Conservation (phyloP, 2,329 filamentous ascomycete species). For the Fusarium udum region DNA sequence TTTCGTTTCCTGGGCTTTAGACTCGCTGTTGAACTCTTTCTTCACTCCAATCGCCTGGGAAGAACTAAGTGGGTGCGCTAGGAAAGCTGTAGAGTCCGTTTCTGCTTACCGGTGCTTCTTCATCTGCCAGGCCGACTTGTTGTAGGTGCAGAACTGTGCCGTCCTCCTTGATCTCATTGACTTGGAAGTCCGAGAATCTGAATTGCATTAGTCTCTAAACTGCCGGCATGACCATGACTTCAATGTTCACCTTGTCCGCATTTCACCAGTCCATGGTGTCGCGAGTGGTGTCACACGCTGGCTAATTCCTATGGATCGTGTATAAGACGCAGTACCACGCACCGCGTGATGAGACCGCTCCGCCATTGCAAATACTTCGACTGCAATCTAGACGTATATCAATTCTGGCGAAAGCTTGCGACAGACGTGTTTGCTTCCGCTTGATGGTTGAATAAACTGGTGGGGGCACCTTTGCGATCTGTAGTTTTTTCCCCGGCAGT, state of each 20-base stretch:
- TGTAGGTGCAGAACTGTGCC: conserved; percentile 80
- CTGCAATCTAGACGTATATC: neutral
- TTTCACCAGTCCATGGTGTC: conserved; percentile 52
- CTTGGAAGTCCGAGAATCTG: conserved; percentile 90
- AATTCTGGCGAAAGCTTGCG: conserved; percentile 17
- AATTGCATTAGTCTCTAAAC: conserved; percentile 24
- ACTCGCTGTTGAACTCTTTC: conserved; percentile 20
- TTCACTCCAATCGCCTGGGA: conserved; percentile 24
- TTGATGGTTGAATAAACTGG: conserved; percentile 11
- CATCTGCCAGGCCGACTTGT: conserved; percentile 50
- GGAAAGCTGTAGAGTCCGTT: neutral
- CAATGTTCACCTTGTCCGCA: conserved; percentile 49
- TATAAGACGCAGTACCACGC: conserved; percentile 47
- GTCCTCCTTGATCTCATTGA: conserved; percentile 84
- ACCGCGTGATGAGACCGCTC: conserved; percentile 45
- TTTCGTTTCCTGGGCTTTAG: conserved; percentile 19
- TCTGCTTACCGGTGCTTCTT: conserved; percentile 28
- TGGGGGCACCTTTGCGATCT: conserved; percentile 37
- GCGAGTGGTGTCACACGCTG: conserved; percentile 51
- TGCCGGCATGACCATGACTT: neutral
- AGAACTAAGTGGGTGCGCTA: conserved; percentile 16
- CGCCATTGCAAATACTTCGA: conserved; percentile 40
- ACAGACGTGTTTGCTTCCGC: conserved; percentile 24
- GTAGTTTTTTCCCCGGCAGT: conserved; percentile 41
- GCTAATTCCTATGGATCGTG: conserved; percentile 52